Evolutionary conservation across 345 rosid species (phyloP).

Genomic region (Arabis alpina): DNA sequence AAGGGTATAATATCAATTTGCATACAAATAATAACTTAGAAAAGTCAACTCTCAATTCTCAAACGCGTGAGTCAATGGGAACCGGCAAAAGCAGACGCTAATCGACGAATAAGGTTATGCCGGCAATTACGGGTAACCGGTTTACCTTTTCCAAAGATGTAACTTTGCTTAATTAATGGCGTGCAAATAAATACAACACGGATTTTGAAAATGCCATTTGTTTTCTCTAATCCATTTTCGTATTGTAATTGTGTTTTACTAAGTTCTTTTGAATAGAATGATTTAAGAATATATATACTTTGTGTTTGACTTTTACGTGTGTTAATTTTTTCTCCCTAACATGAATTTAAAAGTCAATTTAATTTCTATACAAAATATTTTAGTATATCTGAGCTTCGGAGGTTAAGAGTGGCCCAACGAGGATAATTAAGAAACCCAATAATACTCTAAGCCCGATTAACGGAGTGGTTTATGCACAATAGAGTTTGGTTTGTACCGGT

Average conservation of each 20-base stretch:
- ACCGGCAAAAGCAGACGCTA: slow-evolving; percentile 20
- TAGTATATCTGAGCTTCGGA: background rate
- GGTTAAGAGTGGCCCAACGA: background rate
- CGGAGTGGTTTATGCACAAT: too few species aligned
- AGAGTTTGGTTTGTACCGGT: too few species aligned
- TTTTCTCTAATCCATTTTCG: background rate
- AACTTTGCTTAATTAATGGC: slow-evolving; percentile 17
- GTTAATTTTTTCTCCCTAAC: background rate
- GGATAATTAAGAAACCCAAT: background rate
- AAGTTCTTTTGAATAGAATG: too few species aligned
- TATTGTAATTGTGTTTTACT: background rate
- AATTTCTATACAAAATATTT: background rate
- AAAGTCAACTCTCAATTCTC: slow-evolving; percentile 15
- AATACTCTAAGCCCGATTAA: background rate
- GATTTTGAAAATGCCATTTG: too few species aligned
- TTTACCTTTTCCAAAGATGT: slow-evolving; percentile 21
- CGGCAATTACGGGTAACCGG: slow-evolving; percentile 24
- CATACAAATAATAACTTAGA: background rate
- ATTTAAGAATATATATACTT: too few species aligned
- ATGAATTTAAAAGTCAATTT: background rate
- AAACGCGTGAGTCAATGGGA: slow-evolving; percentile 26
- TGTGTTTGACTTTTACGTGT: background rate
- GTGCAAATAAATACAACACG: slow-evolving; percentile 13
- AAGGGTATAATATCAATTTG: background rate
- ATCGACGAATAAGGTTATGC: slow-evolving; percentile 19